phyloP scores from a whole-genome alignment of 305 asterid species.

The Ilex paraguariensis region DNA sequence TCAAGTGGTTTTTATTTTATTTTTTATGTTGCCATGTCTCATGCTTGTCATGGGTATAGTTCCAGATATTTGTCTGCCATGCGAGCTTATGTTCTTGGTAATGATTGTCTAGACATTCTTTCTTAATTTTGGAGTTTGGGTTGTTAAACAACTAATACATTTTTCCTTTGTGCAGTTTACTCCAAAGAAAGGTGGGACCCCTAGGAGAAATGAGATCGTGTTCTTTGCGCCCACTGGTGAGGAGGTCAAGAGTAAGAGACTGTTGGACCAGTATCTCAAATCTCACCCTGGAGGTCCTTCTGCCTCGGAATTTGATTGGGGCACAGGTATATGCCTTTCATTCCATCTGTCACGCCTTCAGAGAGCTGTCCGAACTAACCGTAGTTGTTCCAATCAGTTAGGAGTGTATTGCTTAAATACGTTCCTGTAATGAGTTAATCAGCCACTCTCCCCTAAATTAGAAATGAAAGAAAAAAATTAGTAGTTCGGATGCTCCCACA shows the following conservation, averaged over 20 bases:
- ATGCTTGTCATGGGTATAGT: background rate
- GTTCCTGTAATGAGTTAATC: no score
- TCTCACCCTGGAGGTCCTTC: conserved; percentile 61
- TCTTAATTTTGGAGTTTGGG: background rate
- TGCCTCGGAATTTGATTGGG: conserved; percentile 54
- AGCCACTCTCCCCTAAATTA: conserved; percentile 1
- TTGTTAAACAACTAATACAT: background rate
- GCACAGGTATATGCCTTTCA: conserved; percentile 30
- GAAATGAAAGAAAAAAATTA: background rate
- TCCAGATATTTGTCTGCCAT: background rate
- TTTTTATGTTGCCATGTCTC: background rate
- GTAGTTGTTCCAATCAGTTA: background rate
- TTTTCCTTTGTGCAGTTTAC: conserved; percentile 25
- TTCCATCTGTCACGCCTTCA: background rate
- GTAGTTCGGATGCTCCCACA: conserved; percentile 4
- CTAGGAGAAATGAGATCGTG: conserved; percentile 39
- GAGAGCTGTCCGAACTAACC: background rate
- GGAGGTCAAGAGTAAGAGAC: conserved; percentile 55
- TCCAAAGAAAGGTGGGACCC: conserved; percentile 42
- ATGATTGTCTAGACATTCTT: background rate
- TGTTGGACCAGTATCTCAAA: conserved; percentile 59
- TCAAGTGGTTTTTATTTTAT: background rate
- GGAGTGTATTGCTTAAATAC: no score
- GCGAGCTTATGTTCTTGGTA: background rate
- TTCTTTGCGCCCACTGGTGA: conserved; percentile 55